These are phyloP conservation scores for Sanghuangporus sanghuang DNA, from an alignment of 1,284 basidiomycete species.

Conservation along the genomic window DNA sequence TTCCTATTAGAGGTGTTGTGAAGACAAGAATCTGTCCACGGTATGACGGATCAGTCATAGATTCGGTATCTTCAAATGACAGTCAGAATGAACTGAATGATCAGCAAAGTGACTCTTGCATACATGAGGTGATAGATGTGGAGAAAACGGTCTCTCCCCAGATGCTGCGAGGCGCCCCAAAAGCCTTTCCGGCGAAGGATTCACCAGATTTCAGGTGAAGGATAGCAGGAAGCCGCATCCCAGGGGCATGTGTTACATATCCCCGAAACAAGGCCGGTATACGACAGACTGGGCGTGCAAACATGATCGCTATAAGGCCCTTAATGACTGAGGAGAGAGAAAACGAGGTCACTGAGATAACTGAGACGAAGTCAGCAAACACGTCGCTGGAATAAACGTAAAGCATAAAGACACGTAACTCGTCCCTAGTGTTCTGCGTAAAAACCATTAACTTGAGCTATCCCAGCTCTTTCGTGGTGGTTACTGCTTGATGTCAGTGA, in stretches of 20 bases:
- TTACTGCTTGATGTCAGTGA: background rate
- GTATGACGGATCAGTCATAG: slow-evolving; percentile 99
- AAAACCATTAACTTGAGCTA: slow-evolving; percentile 66
- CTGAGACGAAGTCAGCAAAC: slow-evolving; percentile 34
- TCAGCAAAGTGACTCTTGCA: slow-evolving; percentile 26
- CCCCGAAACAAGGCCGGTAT: slow-evolving; percentile 48
- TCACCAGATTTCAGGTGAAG: slow-evolving; percentile 94
- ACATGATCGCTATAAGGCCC: slow-evolving; percentile 37
- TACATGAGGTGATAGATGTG: slow-evolving; percentile 96
- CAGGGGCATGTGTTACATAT: slow-evolving; percentile 59
- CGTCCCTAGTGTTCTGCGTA: slow-evolving; percentile 80
- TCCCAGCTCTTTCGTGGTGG: background rate
- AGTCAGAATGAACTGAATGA: background rate
- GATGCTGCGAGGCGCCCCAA: slow-evolving; percentile 84
- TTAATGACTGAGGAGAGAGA: slow-evolving; percentile 66
- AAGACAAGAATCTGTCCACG: slow-evolving; percentile 97
- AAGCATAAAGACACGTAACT: slow-evolving; percentile 41
- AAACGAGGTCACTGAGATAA: slow-evolving; percentile 83
- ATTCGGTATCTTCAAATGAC: slow-evolving; percentile 79
- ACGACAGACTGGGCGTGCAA: slow-evolving; percentile 47
- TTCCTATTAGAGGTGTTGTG: slow-evolving; percentile 97
- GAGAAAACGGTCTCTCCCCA: slow-evolving; percentile 99
- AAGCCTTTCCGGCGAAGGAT: slow-evolving; percentile 84
- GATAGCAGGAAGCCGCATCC: slow-evolving; percentile 60
- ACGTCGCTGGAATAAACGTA: slow-evolving; percentile 15